phyloP scores from a whole-genome alignment of 2,329 filamentous ascomycete genomes.

The Bipolaris zeicola region DNA sequence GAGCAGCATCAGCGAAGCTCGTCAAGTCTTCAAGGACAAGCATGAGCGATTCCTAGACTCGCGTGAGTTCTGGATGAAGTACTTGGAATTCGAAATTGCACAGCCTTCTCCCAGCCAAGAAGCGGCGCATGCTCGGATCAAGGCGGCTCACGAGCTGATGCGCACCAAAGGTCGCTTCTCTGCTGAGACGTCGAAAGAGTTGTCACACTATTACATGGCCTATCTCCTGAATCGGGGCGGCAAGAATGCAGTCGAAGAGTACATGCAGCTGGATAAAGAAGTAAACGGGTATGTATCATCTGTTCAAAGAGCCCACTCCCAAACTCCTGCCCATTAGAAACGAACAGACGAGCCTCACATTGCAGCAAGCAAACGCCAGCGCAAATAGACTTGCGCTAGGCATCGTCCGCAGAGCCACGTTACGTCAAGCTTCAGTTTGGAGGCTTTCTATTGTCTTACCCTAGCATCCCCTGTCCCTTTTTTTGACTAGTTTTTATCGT shows the following conservation, averaged over 20 bases:
- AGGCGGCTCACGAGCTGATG: constrained; percentile 78
- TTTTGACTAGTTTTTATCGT: constrained; percentile 20
- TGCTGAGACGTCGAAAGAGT: constrained; percentile 69
- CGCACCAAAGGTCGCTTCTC: constrained; percentile 74
- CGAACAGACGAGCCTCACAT: constrained; percentile 42
- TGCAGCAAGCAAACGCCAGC: constrained; percentile 41
- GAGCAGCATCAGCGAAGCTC: constrained; percentile 78
- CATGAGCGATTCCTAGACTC: constrained; percentile 84
- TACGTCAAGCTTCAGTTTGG: constrained; percentile 1
- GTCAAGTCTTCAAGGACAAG: constrained; percentile 81
- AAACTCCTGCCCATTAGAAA: constrained; percentile 27
- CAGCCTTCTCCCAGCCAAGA: constrained; percentile 72
- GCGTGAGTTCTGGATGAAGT: constrained; percentile 86
- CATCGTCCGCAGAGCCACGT: constrained; percentile 10
- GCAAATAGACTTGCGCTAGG: constrained; percentile 26
- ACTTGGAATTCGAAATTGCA: constrained; percentile 85
- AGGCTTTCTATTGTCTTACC: constrained; percentile 9
- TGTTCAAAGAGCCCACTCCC: constrained; percentile 35
- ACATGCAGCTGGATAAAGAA: constrained; percentile 80
- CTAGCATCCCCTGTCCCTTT: constrained; percentile 9
- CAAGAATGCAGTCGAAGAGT: constrained; percentile 84
- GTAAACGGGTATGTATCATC: constrained; percentile 70
- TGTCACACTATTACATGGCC: constrained; percentile 78
- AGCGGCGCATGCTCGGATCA: constrained; percentile 74
- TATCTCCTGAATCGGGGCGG: constrained; percentile 84